These are phyloP conservation scores for Penicillium thymicola DNA, from an alignment of 2,329 filamentous ascomycete species.

Conservation along the genomic window DNA sequence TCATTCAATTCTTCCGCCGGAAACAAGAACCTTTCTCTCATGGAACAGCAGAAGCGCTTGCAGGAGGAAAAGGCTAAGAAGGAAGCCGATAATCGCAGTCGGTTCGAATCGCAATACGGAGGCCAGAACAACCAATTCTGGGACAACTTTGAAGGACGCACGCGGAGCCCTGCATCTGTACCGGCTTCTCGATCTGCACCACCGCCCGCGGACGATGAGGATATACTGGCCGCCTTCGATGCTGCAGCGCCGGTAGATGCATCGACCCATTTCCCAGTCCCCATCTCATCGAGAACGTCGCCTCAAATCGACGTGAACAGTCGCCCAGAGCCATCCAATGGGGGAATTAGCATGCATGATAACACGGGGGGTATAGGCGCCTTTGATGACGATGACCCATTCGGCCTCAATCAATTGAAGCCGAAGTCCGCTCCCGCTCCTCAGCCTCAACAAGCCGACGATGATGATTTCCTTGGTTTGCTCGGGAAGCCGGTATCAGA, in stretches of 20 bases:
- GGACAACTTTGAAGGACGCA: conserved; percentile 64
- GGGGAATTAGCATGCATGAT: conserved; percentile 17
- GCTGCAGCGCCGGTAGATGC: conserved; percentile 57
- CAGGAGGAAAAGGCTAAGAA: conserved; percentile 73
- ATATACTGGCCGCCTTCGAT: conserved; percentile 61
- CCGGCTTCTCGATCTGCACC: conserved; percentile 46
- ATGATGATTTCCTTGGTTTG: conserved; percentile 63
- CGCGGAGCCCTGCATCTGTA: conserved; percentile 44
- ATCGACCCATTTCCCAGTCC: conserved; percentile 57
- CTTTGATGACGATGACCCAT: conserved; percentile 77
- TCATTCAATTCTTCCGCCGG: conserved; percentile 53
- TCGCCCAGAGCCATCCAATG: conserved; percentile 11
- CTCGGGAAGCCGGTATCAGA: conserved; percentile 59
- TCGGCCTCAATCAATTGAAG: conserved; percentile 69
- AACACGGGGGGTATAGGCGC: conserved; percentile 25
- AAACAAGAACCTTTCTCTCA: conserved; percentile 66
- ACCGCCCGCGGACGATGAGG: conserved; percentile 54
- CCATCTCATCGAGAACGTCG: conserved; percentile 33
- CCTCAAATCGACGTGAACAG: conserved; percentile 22
- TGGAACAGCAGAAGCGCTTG: conserved; percentile 65
- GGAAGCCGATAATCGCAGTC: conserved; percentile 68
- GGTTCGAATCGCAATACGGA: conserved; percentile 74
- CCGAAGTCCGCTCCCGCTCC: conserved; percentile 47
- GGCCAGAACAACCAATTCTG: conserved; percentile 65
- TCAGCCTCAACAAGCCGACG: conserved; percentile 50